phyloP scores from a whole-genome alignment of 495 filamentous ascomycete species.

The Hypoxylon rickii region DNA sequence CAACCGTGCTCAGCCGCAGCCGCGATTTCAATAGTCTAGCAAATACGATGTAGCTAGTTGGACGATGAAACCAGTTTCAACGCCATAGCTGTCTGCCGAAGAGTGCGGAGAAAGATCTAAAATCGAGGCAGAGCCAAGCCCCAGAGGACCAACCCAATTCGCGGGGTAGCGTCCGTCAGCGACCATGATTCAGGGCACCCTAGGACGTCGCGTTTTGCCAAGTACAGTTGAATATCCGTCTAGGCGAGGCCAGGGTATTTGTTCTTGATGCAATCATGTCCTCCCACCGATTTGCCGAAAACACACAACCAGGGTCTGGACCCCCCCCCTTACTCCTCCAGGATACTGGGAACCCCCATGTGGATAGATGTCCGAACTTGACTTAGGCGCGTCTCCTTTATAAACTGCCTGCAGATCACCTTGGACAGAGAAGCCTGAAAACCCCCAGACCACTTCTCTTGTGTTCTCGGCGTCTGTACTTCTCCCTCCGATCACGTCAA shows the following conservation, averaged over 20 bases:
- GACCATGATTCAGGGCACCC: conserved; percentile 5
- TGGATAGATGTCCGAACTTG: conserved; percentile 5
- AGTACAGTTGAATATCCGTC: conserved; percentile 33
- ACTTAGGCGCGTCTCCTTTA: conserved; percentile 1
- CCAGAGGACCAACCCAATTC: conserved; percentile 20
- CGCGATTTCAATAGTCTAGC: conserved; percentile 10
- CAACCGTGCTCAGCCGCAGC: conserved; percentile 16
- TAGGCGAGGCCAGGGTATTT: conserved; percentile 30
- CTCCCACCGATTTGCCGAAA: conserved; percentile 32
- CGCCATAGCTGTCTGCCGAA: conserved; percentile 19
- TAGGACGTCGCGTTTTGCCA: conserved; percentile 26
- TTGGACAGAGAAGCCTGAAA: conserved; percentile 10
- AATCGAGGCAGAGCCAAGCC: conserved; percentile 13
- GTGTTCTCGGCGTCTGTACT: conserved; percentile 9
- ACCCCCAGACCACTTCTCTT: neutral
- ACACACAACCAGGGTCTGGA: conserved; percentile 19
- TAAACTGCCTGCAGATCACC: conserved; percentile 7
- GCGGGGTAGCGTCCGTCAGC: conserved; percentile 29
- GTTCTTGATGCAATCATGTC: conserved; percentile 36
- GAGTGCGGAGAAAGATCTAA: conserved; percentile 34
- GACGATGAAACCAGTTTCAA: conserved; percentile 13
- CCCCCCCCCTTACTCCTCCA: conserved; percentile 22
- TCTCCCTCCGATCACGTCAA: conserved; percentile 9
- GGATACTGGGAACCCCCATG: conserved; percentile 12
- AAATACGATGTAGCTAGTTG: neutral